These are phyloP conservation scores for Austroboletus niveus DNA, from an alignment of 1,284 basidiomycete species.

Conservation along the genomic window DNA sequence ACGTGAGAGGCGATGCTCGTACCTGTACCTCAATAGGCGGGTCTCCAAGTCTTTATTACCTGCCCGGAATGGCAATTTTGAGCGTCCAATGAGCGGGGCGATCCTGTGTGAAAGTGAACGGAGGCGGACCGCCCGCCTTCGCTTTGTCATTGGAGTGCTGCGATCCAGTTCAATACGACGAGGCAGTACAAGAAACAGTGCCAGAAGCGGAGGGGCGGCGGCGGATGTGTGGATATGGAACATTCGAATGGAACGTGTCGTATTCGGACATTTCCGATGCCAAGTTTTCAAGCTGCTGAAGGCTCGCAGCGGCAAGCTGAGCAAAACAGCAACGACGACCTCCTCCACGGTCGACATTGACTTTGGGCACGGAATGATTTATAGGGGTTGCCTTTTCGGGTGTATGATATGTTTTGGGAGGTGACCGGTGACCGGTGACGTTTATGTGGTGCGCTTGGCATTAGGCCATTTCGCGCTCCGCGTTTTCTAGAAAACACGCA, in stretches of 20 bases:
- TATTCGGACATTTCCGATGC: conserved; percentile 19
- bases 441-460: neutral
- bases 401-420: neutral
- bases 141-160: no score
- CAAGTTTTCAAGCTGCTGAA: neutral
- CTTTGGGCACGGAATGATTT: conserved; percentile 1
- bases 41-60: no score
- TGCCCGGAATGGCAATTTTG: no score
- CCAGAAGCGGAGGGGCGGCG: conserved; percentile 3
- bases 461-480: neutral
- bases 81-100: no score
- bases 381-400: conserved; percentile 17
- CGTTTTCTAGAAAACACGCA: no score
- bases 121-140: no score
- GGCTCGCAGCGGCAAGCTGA: neutral
- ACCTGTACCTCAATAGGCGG: no score
- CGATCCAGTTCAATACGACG: neutral
- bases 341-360: no score
- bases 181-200: conserved; percentile 11
- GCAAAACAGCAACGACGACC: neutral
- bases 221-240: conserved; percentile 24
- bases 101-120: no score
- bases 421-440: neutral
- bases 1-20: no score
- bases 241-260: conserved; percentile 26